Conservation (phyloP, 2,329 filamentous ascomycete genomes). For the Botrytis cinerea region DNA sequence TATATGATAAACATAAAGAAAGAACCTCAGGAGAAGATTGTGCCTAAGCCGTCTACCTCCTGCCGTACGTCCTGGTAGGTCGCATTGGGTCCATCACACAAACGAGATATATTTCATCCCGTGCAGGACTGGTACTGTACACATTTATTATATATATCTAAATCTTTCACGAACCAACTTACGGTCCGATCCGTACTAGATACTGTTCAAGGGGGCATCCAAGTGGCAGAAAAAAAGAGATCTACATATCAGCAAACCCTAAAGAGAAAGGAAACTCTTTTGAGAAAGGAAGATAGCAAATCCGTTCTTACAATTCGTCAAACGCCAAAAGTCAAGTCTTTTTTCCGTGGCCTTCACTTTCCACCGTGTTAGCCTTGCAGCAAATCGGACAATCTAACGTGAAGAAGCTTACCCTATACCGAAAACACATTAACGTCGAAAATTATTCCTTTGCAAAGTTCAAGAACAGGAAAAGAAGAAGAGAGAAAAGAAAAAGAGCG, state of each 20-base stretch:
- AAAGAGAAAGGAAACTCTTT: not conserved
- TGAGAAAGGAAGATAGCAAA: not conserved
- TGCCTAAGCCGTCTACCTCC: not conserved
- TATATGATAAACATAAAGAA: not conserved
- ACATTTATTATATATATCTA: not conserved
- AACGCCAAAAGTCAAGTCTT: not conserved
- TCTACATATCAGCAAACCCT: not conserved
- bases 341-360: not conserved
- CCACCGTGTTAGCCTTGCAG: slow-evolving; percentile 33
- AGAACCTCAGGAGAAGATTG: not conserved
- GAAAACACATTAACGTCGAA: slow-evolving; percentile 20
- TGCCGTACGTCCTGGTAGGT: not conserved
- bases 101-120: not conserved
- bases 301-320: not conserved
- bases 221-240: not conserved
- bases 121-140: not conserved
- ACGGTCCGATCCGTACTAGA: not conserved
- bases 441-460: slow-evolving; percentile 17
- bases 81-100: not conserved
- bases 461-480: slow-evolving; percentile 12
- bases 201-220: not conserved
- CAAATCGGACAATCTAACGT: slow-evolving; percentile 18
- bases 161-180: not conserved
- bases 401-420: not conserved
- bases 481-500: slow-evolving; percentile 17